Evolutionary conservation across 495 filamentous ascomycete genomes (phyloP).

Genomic region (Collariella sp.): DNA sequence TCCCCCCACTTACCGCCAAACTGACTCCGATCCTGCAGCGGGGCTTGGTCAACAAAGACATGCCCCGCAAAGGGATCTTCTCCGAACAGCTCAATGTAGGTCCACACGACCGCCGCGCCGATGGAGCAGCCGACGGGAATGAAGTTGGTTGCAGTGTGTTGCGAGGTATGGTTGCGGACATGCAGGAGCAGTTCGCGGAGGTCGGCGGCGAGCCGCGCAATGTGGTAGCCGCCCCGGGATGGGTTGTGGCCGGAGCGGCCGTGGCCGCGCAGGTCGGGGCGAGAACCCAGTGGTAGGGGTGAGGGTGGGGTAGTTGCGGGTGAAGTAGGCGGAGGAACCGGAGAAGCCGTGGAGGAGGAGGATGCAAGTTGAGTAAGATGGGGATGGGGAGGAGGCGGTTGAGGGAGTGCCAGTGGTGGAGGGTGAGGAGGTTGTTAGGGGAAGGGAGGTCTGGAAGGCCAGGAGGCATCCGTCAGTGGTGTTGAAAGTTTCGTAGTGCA

Average conservation of each 20-base stretch:
- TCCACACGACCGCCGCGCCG: constrained; percentile 40
- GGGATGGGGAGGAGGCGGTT: not conserved
- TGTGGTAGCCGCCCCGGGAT: constrained; percentile 34
- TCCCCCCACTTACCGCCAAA: constrained; percentile 11
- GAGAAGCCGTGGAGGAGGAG: constrained; percentile 41
- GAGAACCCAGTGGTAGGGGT: constrained; percentile 27
- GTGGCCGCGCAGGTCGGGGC: constrained; percentile 41
- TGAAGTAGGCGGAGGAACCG: constrained; percentile 37
- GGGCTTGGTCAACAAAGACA: constrained; percentile 42
- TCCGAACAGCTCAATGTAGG: constrained; percentile 36
- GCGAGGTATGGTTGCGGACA: constrained; percentile 5
- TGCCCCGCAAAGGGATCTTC: constrained; percentile 22
- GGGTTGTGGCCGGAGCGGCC: constrained; percentile 25
- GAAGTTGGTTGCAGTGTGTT: not conserved
- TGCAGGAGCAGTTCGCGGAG: constrained; percentile 29
- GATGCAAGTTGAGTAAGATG: constrained; percentile 17
- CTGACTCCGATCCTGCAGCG: constrained; percentile 34
- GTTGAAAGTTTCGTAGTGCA: constrained; percentile 20
- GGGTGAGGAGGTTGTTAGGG: not conserved
- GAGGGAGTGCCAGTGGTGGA: not conserved
- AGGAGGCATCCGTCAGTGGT: constrained; percentile 29
- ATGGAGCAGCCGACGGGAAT: constrained; percentile 37
- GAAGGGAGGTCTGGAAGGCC: constrained; percentile 25
- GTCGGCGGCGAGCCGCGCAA: constrained; percentile 37
- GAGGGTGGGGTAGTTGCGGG: constrained; percentile 28